Evolutionary conservation across 352 stramenopile genomes (phyloP).

Genomic region (Phytophthora megakarya): DNA sequence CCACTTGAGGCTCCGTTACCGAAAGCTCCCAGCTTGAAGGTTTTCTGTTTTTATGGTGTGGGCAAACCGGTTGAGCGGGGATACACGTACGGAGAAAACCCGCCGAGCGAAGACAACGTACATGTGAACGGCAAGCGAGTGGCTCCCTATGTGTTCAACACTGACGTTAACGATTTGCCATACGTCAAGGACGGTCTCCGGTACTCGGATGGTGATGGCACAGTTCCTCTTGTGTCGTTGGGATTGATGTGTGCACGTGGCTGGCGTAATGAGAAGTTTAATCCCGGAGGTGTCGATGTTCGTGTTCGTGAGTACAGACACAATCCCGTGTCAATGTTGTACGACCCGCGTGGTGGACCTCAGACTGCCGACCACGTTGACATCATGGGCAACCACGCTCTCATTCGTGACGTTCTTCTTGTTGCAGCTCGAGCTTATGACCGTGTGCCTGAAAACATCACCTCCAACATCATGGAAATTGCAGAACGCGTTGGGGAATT

Average conservation of each 20-base stretch:
- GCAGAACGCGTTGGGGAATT: constrained; percentile 56
- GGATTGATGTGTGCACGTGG: constrained; percentile 94
- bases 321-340: constrained; percentile 78
- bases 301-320: constrained; percentile 81
- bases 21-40: constrained; percentile 90
- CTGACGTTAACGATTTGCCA: constrained; percentile 58
- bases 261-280: constrained; percentile 85
- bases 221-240: constrained; percentile 91
- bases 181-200: constrained; percentile 83
- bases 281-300: constrained; percentile 88
- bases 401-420: constrained; percentile 82
- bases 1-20: constrained; percentile 86
- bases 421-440: constrained; percentile 71
- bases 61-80: constrained; percentile 88
- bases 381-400: constrained; percentile 94
- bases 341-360: constrained; percentile 68
- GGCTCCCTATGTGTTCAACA: constrained; percentile 72
- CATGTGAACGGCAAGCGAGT: constrained; percentile 45
- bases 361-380: constrained; percentile 93
- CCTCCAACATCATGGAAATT: constrained; percentile 70
- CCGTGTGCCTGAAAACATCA: constrained; percentile 71
- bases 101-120: constrained; percentile 38
- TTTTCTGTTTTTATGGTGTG: constrained; percentile 96
- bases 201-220: constrained; percentile 93
- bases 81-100: constrained; percentile 76